A percentile compares a stretch with the other conserved stretches of the same genome.
phyloP scores from a whole-genome alignment of 139 green algal species.

The Chlorella sp. region DNA sequence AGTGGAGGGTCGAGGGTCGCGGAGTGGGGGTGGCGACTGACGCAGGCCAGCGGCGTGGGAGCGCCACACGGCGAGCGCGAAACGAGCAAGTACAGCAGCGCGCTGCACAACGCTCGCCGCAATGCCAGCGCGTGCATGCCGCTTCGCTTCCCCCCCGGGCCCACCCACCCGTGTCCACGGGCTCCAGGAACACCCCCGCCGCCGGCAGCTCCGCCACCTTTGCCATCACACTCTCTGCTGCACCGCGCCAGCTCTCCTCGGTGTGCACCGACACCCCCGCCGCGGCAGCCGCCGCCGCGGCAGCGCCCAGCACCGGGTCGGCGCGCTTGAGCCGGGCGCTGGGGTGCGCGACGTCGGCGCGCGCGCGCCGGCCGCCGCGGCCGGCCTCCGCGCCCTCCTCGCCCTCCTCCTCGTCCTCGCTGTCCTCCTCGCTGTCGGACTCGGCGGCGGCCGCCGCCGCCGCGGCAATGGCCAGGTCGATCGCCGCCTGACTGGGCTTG shows the following conservation, averaged over 20 bases:
- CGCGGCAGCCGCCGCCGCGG: neutral
- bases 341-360: neutral
- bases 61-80: neutral
- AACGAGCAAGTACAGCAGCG: neutral
- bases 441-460: constrained; percentile 1
- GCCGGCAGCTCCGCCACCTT: neutral
- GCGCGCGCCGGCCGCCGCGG: neutral
- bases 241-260: constrained; percentile 20
- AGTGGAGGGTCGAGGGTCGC: neutral
- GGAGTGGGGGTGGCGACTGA: neutral
- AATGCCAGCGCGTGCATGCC: neutral
- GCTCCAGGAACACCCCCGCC: neutral
- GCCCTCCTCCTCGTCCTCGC: constrained; percentile 1
- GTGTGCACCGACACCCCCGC: constrained; percentile 13
- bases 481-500: constrained; percentile 30
- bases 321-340: neutral
- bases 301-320: constrained; percentile 8
- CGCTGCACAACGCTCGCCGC: neutral
- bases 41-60: neutral
- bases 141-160: neutral
- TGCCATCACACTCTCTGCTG: constrained; percentile 11
- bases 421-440: neutral
- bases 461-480: constrained; percentile 28
- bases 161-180: neutral
- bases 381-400: neutral